These are phyloP conservation scores for Arachis hypogaea DNA, from an alignment of 306 rosid species.

Conservation along the genomic window DNA sequence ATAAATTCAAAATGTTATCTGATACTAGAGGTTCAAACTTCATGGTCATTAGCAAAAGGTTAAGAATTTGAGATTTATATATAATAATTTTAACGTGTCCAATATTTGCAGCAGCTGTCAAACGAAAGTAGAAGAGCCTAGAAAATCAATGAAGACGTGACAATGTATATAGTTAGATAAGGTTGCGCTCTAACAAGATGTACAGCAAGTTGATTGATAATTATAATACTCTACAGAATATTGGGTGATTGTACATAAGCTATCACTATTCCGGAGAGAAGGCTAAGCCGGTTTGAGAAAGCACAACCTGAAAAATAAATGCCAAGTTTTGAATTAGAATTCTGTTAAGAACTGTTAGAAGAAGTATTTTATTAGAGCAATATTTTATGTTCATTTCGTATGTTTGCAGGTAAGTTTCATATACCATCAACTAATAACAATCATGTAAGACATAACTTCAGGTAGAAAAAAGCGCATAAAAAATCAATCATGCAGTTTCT, in stretches of 20 bases:
- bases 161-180: constrained; percentile 17
- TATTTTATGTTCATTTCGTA: too few relatives aligned
- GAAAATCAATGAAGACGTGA: constrained; percentile 23
- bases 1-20: too few relatives aligned
- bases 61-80: not conserved
- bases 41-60: too few relatives aligned
- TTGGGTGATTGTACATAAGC: constrained; percentile 3
- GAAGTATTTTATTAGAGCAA: not conserved
- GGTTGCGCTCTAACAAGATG: constrained; percentile 37
- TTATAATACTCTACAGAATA: not conserved
- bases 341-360: constrained; percentile 10
- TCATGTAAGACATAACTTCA: not conserved
- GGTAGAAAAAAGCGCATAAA: not conserved
- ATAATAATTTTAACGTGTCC: not conserved
- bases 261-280: constrained; percentile 6
- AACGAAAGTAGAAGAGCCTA: not conserved
- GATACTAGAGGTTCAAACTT: too few relatives aligned
- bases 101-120: constrained; percentile 7
- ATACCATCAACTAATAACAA: constrained; percentile 5
- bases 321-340: constrained; percentile 25
- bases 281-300: constrained; percentile 17
- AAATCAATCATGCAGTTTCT: constrained; percentile 14
- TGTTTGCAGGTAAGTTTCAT: not conserved
- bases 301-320: constrained; percentile 48
- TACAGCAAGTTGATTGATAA: constrained; percentile 44